Base-by-base conservation (phyloP, 2,329 filamentous ascomycete species). In the Coniochaeta sp. region DNA sequence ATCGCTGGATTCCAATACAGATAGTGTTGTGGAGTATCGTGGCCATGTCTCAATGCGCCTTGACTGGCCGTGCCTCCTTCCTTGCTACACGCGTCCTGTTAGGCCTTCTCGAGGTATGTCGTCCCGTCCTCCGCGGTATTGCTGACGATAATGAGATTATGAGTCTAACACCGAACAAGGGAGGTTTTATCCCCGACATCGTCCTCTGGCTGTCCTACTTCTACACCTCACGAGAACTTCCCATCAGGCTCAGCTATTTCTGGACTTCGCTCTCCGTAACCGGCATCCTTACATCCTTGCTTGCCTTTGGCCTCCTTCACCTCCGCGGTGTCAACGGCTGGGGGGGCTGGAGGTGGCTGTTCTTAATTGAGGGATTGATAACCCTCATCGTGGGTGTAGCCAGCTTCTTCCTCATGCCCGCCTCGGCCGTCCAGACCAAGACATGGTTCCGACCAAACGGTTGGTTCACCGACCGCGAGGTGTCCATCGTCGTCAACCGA, bases 401-500 rank as follows among this genome's bases (percentile, higher is more conserved):
- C 22, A 51, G 52, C 26, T 53, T 51, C 12, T 51, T 53, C 30
- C 50, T 53, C 27, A 38, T 53, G 30, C 42, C 50, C n/a, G 48
- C 52, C 10, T 35, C 40, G 13, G 35, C 52, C 18, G 42, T 35
- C 24, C 42, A 51, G 18, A 53, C 52, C 7, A 53, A 53, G 40
- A 53, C 40, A 6, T 53, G 52, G 52, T 53, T 48, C 27, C 50
- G 50, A 2, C 42, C 52, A 1, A 48, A 49, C 9, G 52, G 52
- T 1, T 53, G 50, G 10, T 53, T 53, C 31, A 51, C 24, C 3
- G 42, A 53, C 49, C 74, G 75, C 14, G 79, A 83, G 58, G 72
- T 78, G 32, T 64, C 68, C 24, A 83, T 84, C 47, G 71, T 83
- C 2, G 79, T 83, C 7, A 84, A 83, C 56, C 71, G 82, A 2